A percentile compares a stretch with the other conserved stretches of the same genome.
phyloP scores from a whole-genome alignment of 331 rosid species.

The Rosa hybrid region DNA sequence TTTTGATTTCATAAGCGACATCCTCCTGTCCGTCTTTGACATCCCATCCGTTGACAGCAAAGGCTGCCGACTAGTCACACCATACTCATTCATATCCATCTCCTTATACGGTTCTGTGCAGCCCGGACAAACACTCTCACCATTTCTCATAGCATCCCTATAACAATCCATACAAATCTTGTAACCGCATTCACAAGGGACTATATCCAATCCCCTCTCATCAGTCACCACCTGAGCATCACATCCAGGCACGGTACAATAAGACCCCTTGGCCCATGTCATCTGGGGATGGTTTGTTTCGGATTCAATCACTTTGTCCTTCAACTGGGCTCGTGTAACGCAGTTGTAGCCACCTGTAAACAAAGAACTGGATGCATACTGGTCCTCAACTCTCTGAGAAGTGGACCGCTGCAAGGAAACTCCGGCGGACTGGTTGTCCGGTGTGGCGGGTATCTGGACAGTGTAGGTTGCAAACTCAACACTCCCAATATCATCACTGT shows the following conservation, averaged over 20 bases:
- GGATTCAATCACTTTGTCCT: constrained; percentile 62
- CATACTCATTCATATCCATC: constrained; percentile 18
- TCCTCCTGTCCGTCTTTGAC: constrained; percentile 58
- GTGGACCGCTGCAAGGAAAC: constrained; percentile 49
- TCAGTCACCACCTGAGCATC: constrained; percentile 58
- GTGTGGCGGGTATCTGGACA: constrained; percentile 53
- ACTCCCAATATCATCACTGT: constrained; percentile 39
- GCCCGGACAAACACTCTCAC: constrained; percentile 64
- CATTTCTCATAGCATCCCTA: constrained; percentile 46
- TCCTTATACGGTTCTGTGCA: constrained; percentile 50
- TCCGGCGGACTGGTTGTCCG: constrained; percentile 56
- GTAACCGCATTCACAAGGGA: constrained; percentile 61
- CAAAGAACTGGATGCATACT: constrained; percentile 59
- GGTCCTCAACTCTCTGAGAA: constrained; percentile 66
- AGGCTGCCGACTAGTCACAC: constrained; percentile 8
- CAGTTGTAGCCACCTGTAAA: constrained; percentile 70
- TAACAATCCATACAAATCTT: constrained; percentile 73
- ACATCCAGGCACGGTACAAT: constrained; percentile 57
- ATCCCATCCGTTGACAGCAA: constrained; percentile 30
- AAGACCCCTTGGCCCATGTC: constrained; percentile 61
- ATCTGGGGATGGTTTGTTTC: constrained; percentile 72
- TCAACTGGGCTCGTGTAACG: constrained; percentile 59
- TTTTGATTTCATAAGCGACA: constrained; percentile 61
- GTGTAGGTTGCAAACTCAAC: constrained; percentile 46
- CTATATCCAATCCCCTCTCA: constrained; percentile 62